Base-by-base conservation (phyloP, 2,329 filamentous ascomycete genomes). In the Atkinsonella hypoxylon region DNA sequence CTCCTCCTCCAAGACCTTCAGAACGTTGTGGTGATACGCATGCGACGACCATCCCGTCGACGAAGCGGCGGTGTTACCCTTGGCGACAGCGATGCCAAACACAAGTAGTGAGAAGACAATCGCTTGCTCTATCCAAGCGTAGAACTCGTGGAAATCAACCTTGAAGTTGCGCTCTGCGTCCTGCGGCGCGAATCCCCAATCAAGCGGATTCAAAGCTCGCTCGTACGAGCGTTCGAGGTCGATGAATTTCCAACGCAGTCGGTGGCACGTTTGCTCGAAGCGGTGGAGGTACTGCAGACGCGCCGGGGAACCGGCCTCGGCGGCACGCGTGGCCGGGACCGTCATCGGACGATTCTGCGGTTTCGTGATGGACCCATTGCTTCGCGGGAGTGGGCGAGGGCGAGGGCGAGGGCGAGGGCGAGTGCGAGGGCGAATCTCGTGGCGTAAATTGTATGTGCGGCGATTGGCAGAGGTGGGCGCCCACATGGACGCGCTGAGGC, bases 71-170 rank as follows among this genome's bases (percentile, higher is more conserved):
- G 9, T 6, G 18, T 9, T 48, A 7, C 32, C 46, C 12, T 41
- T 64, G 0, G 70, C 64, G 0, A 87, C 69, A 0, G 63, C 61
- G 5, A 86, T 71, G 8, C 77, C 79, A 52, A 82, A 84, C 0
- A 86, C 75, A 0, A 73, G 74, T n/a, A 86, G 74, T 1, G 86
- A 68, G 45, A 83, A 77, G 1, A 86, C 81, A 8, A 88, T 70
- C 0, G 82, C 83, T 31, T 85, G 78, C 66, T 89, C 85, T 7
- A 88, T 75, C 36, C 86, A 74, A 48, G 80, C 79, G 67, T 88
- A 88, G 63, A 83, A 88, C 60, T 89, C 85, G 65, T 85, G 82
- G 55, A 88, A 89, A 60, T 88, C 85, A 8, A 88, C 74, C 63
- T 88, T 87, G 70, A 88, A 88, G 73, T 87, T 87, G 15, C 78